phyloP scores from a whole-genome alignment of 1,284 basidiomycete species.

The Pseudozyma sp. region DNA sequence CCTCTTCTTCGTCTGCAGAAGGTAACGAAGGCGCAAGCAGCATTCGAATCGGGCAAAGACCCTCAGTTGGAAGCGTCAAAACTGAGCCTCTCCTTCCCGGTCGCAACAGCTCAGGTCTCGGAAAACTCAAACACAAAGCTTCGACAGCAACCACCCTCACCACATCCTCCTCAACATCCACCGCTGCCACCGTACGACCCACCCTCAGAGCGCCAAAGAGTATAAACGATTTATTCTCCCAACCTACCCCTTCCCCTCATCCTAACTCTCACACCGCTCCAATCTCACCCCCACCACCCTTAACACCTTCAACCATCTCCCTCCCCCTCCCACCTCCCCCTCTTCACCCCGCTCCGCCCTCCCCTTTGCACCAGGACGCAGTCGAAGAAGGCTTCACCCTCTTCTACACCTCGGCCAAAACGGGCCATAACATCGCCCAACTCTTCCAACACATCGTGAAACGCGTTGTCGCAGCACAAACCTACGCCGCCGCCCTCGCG shows the following conservation, averaged over 20 bases:
- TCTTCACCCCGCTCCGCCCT: neutral
- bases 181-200: neutral
- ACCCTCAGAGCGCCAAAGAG: conserved; percentile 34
- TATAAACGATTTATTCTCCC: conserved; percentile 38
- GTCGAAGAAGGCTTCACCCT: conserved; percentile 58
- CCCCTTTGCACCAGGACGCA: neutral
- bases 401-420: conserved; percentile 58
- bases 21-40: neutral
- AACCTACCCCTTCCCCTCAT: neutral
- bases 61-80: no score
- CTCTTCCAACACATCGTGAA: conserved; percentile 57
- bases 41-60: neutral
- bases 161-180: neutral
- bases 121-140: neutral
- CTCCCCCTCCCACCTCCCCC: conserved; percentile 10
- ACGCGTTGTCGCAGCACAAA: conserved; percentile 27
- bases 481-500: conserved; percentile 3
- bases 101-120: neutral
- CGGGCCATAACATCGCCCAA: conserved; percentile 45
- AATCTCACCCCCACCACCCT: neutral
- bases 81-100: neutral
- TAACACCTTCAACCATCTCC: conserved; percentile 18
- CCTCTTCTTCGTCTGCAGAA: no score
- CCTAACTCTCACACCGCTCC: neutral
- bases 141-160: neutral